Evolutionary conservation across 2,329 filamentous ascomycete species (phyloP).

Genomic region (Ambrosiella xylebori): DNA sequence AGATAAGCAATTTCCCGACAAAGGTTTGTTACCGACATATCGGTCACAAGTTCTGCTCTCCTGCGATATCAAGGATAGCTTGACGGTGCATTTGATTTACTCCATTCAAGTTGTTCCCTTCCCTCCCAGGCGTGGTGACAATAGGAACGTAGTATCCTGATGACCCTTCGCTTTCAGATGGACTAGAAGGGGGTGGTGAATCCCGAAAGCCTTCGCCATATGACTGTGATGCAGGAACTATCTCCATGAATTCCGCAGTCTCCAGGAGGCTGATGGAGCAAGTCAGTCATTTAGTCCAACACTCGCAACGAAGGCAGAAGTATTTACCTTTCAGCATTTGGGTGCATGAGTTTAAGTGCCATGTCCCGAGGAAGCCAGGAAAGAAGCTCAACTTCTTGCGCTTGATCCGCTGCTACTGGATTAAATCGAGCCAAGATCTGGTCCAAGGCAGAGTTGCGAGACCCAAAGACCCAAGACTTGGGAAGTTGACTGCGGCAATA

Average conservation of each 20-base stretch:
- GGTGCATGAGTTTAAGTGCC: background rate
- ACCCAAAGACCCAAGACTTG: slow-evolving; percentile 23
- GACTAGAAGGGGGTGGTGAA: background rate
- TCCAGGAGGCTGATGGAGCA: too few relatives aligned
- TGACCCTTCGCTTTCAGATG: too few relatives aligned
- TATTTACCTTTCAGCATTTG: background rate
- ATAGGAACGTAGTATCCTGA: background rate
- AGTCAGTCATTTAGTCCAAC: too few relatives aligned
- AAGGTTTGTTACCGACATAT: too few relatives aligned
- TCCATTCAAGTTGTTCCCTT: background rate
- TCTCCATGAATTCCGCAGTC: background rate
- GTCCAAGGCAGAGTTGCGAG: slow-evolving; percentile 5
- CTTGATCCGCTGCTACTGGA: slow-evolving; percentile 1
- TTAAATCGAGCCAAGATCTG: slow-evolving; percentile 3
- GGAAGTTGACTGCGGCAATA: slow-evolving; percentile 46
- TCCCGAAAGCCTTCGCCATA: background rate
- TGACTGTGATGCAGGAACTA: background rate
- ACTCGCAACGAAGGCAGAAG: background rate
- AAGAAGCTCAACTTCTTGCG: slow-evolving; percentile 5
- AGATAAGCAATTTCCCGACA: too few relatives aligned
- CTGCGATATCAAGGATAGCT: too few relatives aligned
- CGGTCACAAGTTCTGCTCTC: too few relatives aligned
- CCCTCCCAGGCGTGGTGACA: background rate
- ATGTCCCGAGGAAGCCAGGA: slow-evolving; percentile 5
- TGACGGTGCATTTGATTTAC: too few relatives aligned